Evolutionary conservation across 2,329 filamentous ascomycete genomes (phyloP).

Genomic region (Pseudogymnoascus sp.): DNA sequence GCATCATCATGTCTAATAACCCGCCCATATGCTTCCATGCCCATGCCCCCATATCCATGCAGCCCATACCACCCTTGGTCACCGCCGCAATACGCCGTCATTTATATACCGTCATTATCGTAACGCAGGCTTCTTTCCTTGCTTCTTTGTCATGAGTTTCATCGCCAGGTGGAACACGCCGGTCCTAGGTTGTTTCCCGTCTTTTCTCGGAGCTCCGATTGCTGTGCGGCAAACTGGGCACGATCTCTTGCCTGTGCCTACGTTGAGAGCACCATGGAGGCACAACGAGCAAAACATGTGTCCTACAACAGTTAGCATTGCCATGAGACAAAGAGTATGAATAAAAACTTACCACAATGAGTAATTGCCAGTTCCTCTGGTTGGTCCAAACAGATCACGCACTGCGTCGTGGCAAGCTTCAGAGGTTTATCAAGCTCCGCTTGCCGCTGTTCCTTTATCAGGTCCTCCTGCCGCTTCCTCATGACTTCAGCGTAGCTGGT

Average conservation of each 20-base stretch:
- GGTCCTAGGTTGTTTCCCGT: conserved; percentile 34
- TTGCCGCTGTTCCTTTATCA: conserved; percentile 33
- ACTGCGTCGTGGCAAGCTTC: conserved; percentile 51
- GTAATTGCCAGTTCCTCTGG: conserved; percentile 52
- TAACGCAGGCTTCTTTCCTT: conserved; percentile 38
- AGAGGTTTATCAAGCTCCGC: conserved; percentile 40
- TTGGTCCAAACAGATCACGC: conserved; percentile 61
- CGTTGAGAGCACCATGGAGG: conserved; percentile 51
- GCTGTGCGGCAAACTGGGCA: conserved; percentile 57
- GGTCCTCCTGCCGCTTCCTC: conserved; percentile 23
- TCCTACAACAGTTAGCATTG: conserved; percentile 34
- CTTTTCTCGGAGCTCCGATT: conserved; percentile 32
- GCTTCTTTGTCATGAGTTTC: conserved; percentile 52
- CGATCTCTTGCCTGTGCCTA: conserved; percentile 44
- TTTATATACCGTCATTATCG: conserved; percentile 3
- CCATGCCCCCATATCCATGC: neutral
- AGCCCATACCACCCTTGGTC: neutral
- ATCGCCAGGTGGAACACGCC: conserved; percentile 53
- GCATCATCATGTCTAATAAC: neutral
- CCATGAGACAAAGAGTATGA: neutral
- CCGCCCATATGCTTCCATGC: neutral
- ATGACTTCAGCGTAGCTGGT: conserved; percentile 22
- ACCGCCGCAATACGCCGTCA: neutral
- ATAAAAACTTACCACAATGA: conserved; percentile 50
- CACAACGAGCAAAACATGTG: conserved; percentile 59